A percentile compares a stretch with the other conserved stretches of the same genome.
phyloP scores from a whole-genome alignment of 495 filamentous ascomycete species.

The Xylaria scruposa region DNA sequence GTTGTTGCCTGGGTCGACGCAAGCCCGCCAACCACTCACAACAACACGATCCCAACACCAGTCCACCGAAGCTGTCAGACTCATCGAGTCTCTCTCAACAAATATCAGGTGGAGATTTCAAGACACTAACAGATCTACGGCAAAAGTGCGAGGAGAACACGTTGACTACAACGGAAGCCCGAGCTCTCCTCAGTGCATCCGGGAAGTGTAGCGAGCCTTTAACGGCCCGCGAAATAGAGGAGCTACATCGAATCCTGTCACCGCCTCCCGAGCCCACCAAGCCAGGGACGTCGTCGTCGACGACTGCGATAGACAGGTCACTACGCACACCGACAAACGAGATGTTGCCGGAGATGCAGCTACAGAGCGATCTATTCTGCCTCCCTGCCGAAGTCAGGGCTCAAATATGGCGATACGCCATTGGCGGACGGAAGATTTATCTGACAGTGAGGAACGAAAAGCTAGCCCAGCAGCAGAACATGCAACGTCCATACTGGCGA shows the following conservation, averaged over 20 bases:
- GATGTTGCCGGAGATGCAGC: conserved; percentile 24
- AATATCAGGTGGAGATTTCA: not conserved
- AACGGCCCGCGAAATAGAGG: conserved; percentile 23
- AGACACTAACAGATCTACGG: conserved; percentile 19
- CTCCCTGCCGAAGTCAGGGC: conserved; percentile 24
- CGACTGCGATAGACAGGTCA: not conserved
- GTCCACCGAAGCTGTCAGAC: not conserved
- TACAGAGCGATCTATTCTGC: conserved; percentile 24
- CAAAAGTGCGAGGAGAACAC: conserved; percentile 26
- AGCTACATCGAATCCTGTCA: conserved; percentile 23
- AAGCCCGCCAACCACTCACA: not conserved
- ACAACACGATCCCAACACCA: not conserved
- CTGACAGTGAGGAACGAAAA: conserved; percentile 19
- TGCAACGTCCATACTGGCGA: conserved; percentile 26
- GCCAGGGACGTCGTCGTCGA: conserved; percentile 17
- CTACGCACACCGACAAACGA: conserved; percentile 28
- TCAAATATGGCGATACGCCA: conserved; percentile 25
- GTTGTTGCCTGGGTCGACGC: conserved; percentile 11
- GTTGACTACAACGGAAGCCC: conserved; percentile 18
- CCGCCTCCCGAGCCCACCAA: conserved; percentile 2
- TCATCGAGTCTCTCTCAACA: not conserved
- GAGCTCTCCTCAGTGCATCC: conserved; percentile 21
- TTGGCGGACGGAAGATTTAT: conserved; percentile 25
- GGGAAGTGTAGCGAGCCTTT: conserved; percentile 22
- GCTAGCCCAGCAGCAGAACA: conserved; percentile 20